Base-by-base conservation (phyloP, 2,329 filamentous ascomycete species). In the Beauveria asiatica region DNA sequence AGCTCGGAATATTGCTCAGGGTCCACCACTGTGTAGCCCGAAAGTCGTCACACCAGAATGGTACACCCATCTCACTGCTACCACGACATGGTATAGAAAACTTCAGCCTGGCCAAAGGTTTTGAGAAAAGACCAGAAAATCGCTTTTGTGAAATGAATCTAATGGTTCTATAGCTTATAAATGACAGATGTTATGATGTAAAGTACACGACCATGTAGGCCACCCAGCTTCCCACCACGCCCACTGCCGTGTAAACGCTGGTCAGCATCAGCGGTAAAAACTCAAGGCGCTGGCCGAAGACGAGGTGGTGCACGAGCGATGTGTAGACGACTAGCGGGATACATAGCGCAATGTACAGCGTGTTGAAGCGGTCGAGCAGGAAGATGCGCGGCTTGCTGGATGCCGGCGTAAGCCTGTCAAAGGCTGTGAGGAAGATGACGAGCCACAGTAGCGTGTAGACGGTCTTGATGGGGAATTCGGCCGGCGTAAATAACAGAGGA, bases 251-350 rank as follows among this genome's bases (percentile, higher is more conserved):
- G 73, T 97, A 99, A 13, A 90, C 89, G 77, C 93, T 97, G 66
- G 87, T 97, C 70, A 97, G 94, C 93, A 99, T 97, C 67, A 97
- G 77, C 27, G 94, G 94, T 59, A 99, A 75, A 73, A 97, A 99
- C 74, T 97, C 91, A 67, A 89, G 90, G 64, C 79, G 83, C 68
- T 85, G 82, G 0, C 92, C 92, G 75, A 96, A 97, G 5, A 95
- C 76, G n/a, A 93, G 72, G 52, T 84, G 82, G 72, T 99, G 94
- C 8, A 94, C 65, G 55, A 97, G 73, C 11, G 92, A 96, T 72
- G 90, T 92, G 74, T 99, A 99, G 2, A 87, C 74, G 60, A 97
- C 90, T 64, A 97, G 76, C 10, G 93, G 94, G 62, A 97, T 92
- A 68, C 92, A 90, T 62, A 97, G 78, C 0, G 89, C 87, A 67